These are phyloP conservation scores for Aureobasidium namibiae DNA, from an alignment of 2,329 filamentous ascomycete species.

Conservation along the genomic window DNA sequence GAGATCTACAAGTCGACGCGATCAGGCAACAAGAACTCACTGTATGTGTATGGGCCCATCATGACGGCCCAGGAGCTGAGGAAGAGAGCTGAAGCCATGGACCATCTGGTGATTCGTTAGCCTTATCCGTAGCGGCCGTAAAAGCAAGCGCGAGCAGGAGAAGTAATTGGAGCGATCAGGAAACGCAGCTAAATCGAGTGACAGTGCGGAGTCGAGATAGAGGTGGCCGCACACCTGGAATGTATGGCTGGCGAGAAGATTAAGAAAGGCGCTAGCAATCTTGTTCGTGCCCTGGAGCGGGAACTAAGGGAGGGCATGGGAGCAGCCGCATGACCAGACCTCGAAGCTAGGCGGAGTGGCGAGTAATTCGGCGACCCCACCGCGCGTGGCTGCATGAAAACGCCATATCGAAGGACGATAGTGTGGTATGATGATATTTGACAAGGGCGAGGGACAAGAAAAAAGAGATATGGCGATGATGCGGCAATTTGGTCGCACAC, in stretches of 20 bases:
- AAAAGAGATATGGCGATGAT: not conserved
- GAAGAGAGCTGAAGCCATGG: conserved; percentile 83
- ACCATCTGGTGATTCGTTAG: conserved; percentile 63
- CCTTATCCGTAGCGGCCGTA: conserved; percentile 16
- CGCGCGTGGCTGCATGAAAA: conserved; percentile 4
- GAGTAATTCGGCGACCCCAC: conserved; percentile 9
- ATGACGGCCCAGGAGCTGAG: conserved; percentile 86
- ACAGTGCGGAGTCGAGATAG: conserved; percentile 5
- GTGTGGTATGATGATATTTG: not conserved
- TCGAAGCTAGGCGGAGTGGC: conserved; percentile 10
- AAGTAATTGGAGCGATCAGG: conserved; percentile 2
- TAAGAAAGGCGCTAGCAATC: conserved; percentile 12
- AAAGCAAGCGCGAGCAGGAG: conserved; percentile 14
- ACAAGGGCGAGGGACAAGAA: not conserved
- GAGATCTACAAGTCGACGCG: not conserved
- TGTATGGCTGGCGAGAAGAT: conserved; percentile 10
- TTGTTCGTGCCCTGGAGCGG: conserved; percentile 12
- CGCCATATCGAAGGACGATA: conserved; percentile 6
- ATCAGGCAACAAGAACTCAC: conserved; percentile 27
- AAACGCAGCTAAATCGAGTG: conserved; percentile 12
- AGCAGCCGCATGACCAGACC: conserved; percentile 18
- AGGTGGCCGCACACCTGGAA: conserved; percentile 8
- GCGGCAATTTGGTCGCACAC: conserved; percentile 8
- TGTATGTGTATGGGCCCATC: conserved; percentile 82
- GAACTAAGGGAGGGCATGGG: conserved; percentile 17